These are phyloP conservation scores for Bipolaris cookei DNA, from an alignment of 2,329 filamentous ascomycete species.

Conservation along the genomic window DNA sequence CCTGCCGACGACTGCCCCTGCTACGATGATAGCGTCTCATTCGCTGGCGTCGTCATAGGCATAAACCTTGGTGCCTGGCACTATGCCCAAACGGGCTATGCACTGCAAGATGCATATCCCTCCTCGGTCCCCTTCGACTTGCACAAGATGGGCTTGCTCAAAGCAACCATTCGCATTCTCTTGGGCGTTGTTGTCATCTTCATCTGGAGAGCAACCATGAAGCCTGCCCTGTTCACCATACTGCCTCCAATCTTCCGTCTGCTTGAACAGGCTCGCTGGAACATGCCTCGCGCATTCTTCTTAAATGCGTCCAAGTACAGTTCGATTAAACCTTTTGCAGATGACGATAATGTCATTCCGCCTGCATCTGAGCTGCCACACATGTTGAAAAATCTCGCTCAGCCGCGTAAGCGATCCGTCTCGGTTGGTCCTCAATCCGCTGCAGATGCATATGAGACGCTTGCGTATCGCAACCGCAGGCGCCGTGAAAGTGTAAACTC, in stretches of 20 bases:
- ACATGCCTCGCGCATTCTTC: slow-evolving; percentile 88
- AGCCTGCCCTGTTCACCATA: slow-evolving; percentile 76
- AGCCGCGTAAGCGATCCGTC: slow-evolving; percentile 80
- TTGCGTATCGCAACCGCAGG: slow-evolving; percentile 83
- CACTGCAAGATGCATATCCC: slow-evolving; percentile 60
- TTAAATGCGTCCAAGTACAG: slow-evolving; percentile 89
- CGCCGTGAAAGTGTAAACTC: slow-evolving; percentile 66
- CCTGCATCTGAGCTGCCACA: slow-evolving; percentile 85
- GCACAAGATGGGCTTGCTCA: slow-evolving; percentile 68
- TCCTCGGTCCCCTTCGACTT: slow-evolving; percentile 70
- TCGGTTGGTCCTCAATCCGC: slow-evolving; percentile 94
- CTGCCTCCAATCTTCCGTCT: slow-evolving; percentile 88
- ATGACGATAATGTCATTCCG: slow-evolving; percentile 88
- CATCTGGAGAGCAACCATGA: slow-evolving; percentile 87
- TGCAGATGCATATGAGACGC: slow-evolving; percentile 92
- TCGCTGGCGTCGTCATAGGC: slow-evolving; percentile 88
- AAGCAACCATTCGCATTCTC: slow-evolving; percentile 71
- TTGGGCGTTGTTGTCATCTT: slow-evolving; percentile 85
- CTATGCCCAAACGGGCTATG: slow-evolving; percentile 65
- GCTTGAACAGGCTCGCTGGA: slow-evolving; percentile 78
- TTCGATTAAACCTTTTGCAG: slow-evolving; percentile 73
- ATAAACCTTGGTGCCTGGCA: slow-evolving; percentile 85
- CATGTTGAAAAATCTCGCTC: slow-evolving; percentile 80
- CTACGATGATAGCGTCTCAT: slow-evolving; percentile 94
- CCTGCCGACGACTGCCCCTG: slow-evolving; percentile 96